Evolutionary conservation across 2,329 filamentous ascomycete species (phyloP).

Genomic region (Decorospora gaudefroyi): DNA sequence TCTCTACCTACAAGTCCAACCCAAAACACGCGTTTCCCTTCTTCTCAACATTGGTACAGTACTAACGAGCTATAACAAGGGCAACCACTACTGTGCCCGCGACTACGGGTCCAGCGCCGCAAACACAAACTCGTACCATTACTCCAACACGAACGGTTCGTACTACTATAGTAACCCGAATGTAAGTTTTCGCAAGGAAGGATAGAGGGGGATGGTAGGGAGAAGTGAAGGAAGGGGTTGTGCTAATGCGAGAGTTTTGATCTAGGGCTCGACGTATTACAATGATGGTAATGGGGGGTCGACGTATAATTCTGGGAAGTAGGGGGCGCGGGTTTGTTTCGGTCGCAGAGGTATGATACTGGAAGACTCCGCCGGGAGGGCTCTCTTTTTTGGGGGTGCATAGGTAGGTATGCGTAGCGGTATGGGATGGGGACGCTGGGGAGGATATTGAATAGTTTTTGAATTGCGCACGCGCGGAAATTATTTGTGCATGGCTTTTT

Average conservation of each 20-base stretch:
- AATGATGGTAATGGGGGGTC: conserved; percentile 43
- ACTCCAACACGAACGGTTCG: conserved; percentile 42
- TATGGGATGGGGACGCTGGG: no score
- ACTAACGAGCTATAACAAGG: conserved; percentile 24
- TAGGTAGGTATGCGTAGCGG: no score
- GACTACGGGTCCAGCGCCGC: conserved; percentile 45
- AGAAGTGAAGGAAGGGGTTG: not conserved
- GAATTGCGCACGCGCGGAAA: no score
- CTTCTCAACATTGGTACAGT: no score
- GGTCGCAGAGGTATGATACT: not conserved
- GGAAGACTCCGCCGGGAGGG: no score
- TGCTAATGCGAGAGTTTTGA: conserved; percentile 1
- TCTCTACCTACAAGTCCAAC: not conserved
- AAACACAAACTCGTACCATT: conserved; percentile 49
- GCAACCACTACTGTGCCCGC: conserved; percentile 49
- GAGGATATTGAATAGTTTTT: no score
- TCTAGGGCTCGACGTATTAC: conserved; percentile 45
- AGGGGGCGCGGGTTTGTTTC: conserved; percentile 1
- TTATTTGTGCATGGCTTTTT: no score
- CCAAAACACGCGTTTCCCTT: no score
- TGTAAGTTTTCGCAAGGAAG: conserved; percentile 4
- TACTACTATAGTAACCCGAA: conserved; percentile 49
- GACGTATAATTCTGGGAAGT: conserved; percentile 36
- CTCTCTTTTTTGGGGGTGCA: no score
- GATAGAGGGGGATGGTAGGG: conserved; percentile 5